phyloP scores from a whole-genome alignment of 352 stramenopile species.

The Blastocystis sp. region DNA sequence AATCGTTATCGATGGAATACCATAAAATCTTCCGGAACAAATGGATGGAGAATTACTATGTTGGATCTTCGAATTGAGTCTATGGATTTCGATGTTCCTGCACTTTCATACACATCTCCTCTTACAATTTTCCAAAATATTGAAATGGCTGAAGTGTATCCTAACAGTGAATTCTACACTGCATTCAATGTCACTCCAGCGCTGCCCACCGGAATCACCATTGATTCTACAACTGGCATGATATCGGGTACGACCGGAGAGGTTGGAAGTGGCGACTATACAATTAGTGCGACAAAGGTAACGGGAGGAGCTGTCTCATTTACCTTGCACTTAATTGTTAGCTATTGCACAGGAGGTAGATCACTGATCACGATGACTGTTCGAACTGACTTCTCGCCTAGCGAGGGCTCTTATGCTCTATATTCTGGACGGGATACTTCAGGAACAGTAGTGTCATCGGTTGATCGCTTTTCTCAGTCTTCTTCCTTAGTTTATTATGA shows the following conservation, averaged over 20 bases:
- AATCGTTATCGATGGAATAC: neutral
- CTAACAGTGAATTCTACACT: neutral
- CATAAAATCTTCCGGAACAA: neutral
- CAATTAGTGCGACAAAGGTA: slow-evolving; percentile 21
- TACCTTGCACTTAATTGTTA: neutral
- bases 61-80: neutral
- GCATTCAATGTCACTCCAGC: neutral
- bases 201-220: neutral
- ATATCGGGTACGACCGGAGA: neutral
- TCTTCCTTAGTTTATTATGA: neutral
- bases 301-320: neutral
- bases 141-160: slow-evolving; percentile 47
- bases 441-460: neutral
- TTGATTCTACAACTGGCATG: slow-evolving; percentile 4
- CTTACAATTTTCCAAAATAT: neutral
- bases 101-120: neutral
- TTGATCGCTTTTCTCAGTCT: neutral
- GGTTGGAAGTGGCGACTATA: neutral
- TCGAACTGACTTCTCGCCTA: neutral
- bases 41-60: neutral
- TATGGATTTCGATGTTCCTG: neutral
- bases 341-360: neutral
- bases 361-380: neutral
- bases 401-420: neutral
- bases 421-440: neutral